Percentiles rank a stretch among this genome's conserved stretches.
Evolutionary conservation across 441 rosid genomes (phyloP).

Genomic region (Bruguiera hainesii): DNA sequence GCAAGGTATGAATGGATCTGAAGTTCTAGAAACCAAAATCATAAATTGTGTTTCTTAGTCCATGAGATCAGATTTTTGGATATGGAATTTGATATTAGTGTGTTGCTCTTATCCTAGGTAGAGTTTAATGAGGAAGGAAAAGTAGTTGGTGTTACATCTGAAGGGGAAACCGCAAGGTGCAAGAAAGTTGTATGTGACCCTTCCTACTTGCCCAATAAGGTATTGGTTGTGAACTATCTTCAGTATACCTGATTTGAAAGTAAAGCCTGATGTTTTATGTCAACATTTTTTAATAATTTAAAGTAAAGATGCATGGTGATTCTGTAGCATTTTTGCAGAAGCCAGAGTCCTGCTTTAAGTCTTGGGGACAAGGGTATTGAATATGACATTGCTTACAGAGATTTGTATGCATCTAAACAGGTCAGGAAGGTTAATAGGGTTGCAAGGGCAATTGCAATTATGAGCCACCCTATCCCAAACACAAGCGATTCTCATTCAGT

Average conservation of each 20-base stretch:
- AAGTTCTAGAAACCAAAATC: background rate
- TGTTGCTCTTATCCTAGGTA: slow-evolving; percentile 43
- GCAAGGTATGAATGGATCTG: slow-evolving; percentile 50
- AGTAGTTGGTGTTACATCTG: slow-evolving; percentile 77
- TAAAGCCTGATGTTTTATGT: background rate
- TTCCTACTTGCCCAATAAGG: slow-evolving; percentile 77
- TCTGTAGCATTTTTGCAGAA: no score
- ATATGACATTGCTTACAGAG: slow-evolving; percentile 26
- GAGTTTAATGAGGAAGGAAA: slow-evolving; percentile 78
- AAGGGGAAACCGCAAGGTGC: slow-evolving; percentile 88
- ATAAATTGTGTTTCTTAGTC: no score
- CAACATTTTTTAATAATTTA: background rate
- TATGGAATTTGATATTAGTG: slow-evolving; percentile 2
- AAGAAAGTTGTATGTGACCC: slow-evolving; percentile 94
- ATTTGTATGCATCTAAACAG: slow-evolving; percentile 36
- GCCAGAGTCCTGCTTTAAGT: background rate
- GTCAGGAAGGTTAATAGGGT: slow-evolving; percentile 80
- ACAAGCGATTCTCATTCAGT: slow-evolving; percentile 86
- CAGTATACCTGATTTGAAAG: background rate
- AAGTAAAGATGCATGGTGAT: no score
- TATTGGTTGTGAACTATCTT: slow-evolving; percentile 17
- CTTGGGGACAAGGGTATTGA: no score
- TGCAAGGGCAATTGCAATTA: slow-evolving; percentile 86
- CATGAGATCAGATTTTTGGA: no score
- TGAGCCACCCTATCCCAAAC: slow-evolving; percentile 89